These are phyloP conservation scores for Penicillium atrosanguineum DNA, from an alignment of 495 filamentous ascomycete species.

Conservation along the genomic window DNA sequence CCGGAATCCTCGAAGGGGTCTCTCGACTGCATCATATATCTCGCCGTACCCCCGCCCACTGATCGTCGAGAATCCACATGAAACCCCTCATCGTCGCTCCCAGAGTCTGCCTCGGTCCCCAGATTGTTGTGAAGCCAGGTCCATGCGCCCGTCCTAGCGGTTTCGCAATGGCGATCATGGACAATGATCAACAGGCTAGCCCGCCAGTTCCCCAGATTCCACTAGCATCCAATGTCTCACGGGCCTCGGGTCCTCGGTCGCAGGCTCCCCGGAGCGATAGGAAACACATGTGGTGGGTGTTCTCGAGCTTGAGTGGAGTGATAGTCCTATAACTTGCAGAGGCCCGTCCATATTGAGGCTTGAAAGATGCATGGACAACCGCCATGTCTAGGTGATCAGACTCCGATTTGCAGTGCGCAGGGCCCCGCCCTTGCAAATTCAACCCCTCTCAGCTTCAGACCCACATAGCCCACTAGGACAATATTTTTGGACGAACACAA, in stretches of 20 bases:
- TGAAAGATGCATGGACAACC: background rate
- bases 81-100: slow-evolving; percentile 20
- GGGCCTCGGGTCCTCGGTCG: slow-evolving; percentile 16
- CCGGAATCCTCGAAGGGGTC: background rate
- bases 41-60: background rate
- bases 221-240: background rate
- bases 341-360: background rate
- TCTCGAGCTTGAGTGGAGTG: background rate
- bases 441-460: background rate
- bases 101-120: slow-evolving; percentile 24
- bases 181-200: slow-evolving; percentile 10
- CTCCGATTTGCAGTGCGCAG: background rate
- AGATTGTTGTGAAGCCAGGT: slow-evolving; percentile 5
- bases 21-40: slow-evolving; percentile 2
- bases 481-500: background rate
- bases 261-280: background rate
- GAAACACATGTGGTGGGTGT: slow-evolving; percentile 5
- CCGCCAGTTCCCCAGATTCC: slow-evolving; percentile 18
- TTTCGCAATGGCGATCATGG: slow-evolving; percentile 11
- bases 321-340: background rate
- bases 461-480: background rate
- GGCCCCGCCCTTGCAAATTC: too few relatives aligned
- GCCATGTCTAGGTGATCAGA: background rate
- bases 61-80: slow-evolving; percentile 27
- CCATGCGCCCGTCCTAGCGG: slow-evolving; percentile 5